phyloP scores from a whole-genome alignment of 1,284 basidiomycete genomes.

The Rhodotorula sp. region DNA sequence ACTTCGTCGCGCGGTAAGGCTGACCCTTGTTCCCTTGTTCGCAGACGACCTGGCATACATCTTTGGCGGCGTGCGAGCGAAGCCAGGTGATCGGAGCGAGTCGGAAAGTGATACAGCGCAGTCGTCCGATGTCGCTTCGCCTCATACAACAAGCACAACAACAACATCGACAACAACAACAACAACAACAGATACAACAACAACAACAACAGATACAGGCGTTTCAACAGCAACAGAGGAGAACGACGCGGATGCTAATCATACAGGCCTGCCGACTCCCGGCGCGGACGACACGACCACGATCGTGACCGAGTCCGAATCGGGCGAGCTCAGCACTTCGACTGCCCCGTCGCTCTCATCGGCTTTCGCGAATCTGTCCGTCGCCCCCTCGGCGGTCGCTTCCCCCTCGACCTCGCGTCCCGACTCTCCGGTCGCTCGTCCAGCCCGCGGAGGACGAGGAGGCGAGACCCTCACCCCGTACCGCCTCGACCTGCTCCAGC shows the following conservation, averaged over 20 bases:
- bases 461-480: constrained; percentile 3
- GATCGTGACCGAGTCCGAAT: background rate
- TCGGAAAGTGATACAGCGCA: no score
- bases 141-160: constrained; percentile 45
- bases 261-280: background rate
- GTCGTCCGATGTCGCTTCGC: no score
- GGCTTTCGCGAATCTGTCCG: background rate
- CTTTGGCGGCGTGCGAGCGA: constrained; percentile 61
- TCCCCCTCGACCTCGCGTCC: background rate
- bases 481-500: constrained; percentile 65
- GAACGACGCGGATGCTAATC: background rate
- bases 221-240: background rate
- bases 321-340: background rate
- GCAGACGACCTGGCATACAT: constrained; percentile 77
- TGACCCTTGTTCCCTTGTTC: background rate
- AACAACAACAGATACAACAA: constrained; percentile 44
- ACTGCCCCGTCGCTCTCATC: background rate
- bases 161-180: constrained; percentile 44
- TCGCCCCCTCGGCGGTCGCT: background rate
- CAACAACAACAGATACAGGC: constrained; percentile 31
- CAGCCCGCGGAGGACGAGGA: background rate
- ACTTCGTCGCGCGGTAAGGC: background rate
- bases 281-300: background rate
- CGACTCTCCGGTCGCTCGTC: background rate
- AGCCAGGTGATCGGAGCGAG: no score